A percentile compares a stretch with the other conserved stretches of the same genome.
Evolutionary conservation across 106 monocot species (phyloP).

Genomic region (Acorus gramineus): DNA sequence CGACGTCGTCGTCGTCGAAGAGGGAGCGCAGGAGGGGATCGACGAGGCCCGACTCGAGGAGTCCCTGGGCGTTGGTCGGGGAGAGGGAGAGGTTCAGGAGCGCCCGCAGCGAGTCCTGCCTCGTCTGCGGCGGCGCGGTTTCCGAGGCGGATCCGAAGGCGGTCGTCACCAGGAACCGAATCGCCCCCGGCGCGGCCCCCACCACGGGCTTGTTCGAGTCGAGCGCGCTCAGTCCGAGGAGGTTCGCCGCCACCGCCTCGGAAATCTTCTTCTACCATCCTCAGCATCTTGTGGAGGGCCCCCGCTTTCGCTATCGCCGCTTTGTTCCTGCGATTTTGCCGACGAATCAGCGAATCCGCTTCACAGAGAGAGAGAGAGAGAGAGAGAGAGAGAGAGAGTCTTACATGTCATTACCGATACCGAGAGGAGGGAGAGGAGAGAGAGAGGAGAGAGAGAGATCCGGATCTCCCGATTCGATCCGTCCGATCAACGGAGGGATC

Average conservation of each 20-base stretch:
- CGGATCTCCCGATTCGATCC: conserved; percentile 37
- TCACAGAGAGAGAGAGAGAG: neutral
- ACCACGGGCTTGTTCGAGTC: conserved; percentile 74
- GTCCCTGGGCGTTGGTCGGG: conserved; percentile 26
- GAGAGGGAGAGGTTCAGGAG: conserved; percentile 77
- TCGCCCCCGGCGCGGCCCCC: conserved; percentile 43
- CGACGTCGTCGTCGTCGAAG: conserved; percentile 36
- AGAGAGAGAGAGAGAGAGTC: neutral
- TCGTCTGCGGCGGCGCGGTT: conserved; percentile 9
- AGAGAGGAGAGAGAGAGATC: conserved; percentile 19
- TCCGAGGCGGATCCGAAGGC: conserved; percentile 16
- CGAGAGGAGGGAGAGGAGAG: conserved; percentile 90
- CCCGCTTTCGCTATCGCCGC: conserved; percentile 69
- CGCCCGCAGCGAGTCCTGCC: conserved; percentile 63
- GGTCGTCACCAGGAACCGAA: conserved; percentile 46
- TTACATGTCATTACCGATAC: conserved; percentile 63
- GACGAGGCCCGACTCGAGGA: conserved; percentile 36
- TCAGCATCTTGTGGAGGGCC: conserved; percentile 65
- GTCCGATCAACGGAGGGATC: conserved; percentile 52
- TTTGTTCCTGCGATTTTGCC: conserved; percentile 49
- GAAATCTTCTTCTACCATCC: conserved; percentile 18
- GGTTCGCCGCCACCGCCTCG: conserved; percentile 67
- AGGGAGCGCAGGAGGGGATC: conserved; percentile 4
- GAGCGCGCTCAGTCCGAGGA: conserved; percentile 69
- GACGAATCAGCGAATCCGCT: neutral